These are phyloP conservation scores for Candida freyschussii DNA, from an alignment of 1,139 yeast species.

Conservation along the genomic window DNA sequence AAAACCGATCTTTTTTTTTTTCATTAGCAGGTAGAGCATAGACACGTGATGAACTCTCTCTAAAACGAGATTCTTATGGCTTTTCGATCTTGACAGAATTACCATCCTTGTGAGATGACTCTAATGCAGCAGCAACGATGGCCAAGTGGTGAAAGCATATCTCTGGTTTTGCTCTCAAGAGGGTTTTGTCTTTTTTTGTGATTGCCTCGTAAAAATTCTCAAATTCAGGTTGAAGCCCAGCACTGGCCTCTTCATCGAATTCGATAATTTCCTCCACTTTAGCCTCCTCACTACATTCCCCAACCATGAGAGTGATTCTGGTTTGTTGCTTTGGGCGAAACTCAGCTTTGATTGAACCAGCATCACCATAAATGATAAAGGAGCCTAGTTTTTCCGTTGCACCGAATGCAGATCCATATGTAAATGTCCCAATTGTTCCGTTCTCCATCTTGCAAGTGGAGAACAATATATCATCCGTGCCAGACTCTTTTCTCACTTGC, in stretches of 20 bases:
- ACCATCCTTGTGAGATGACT: slow-evolving; percentile 62
- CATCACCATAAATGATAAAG: slow-evolving; percentile 69
- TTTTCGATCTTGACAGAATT: slow-evolving; percentile 45
- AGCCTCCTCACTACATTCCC: slow-evolving; percentile 35
- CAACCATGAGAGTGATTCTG: slow-evolving; percentile 39
- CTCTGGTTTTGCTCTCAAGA: slow-evolving; percentile 58
- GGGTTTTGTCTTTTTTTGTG: slow-evolving; percentile 52
- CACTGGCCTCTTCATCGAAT: slow-evolving; percentile 48
- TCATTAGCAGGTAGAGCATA: too few relatives aligned
- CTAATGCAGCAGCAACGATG: slow-evolving; percentile 76
- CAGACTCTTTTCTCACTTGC: slow-evolving; percentile 71
- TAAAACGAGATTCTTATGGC: slow-evolving; percentile 8
- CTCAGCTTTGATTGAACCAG: slow-evolving; percentile 68
- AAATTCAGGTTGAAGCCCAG: slow-evolving; percentile 61
- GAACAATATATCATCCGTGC: slow-evolving; percentile 74
- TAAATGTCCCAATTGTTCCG: slow-evolving; percentile 79
- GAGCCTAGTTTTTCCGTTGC: slow-evolving; percentile 64
- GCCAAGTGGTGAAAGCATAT: slow-evolving; percentile 90
- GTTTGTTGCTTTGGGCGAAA: slow-evolving; percentile 46
- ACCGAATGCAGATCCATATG: slow-evolving; percentile 89
- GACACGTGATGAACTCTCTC: too few relatives aligned
- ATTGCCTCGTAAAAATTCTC: slow-evolving; percentile 71
- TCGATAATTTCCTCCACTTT: slow-evolving; percentile 32
- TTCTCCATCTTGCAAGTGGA: slow-evolving; percentile 56
- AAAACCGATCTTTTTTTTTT: too few relatives aligned